Percentiles rank a stretch among this genome's conserved stretches.
These are phyloP conservation scores for Bruguiera hainesii DNA, from an alignment of 441 rosid genomes.

Conservation along the genomic window DNA sequence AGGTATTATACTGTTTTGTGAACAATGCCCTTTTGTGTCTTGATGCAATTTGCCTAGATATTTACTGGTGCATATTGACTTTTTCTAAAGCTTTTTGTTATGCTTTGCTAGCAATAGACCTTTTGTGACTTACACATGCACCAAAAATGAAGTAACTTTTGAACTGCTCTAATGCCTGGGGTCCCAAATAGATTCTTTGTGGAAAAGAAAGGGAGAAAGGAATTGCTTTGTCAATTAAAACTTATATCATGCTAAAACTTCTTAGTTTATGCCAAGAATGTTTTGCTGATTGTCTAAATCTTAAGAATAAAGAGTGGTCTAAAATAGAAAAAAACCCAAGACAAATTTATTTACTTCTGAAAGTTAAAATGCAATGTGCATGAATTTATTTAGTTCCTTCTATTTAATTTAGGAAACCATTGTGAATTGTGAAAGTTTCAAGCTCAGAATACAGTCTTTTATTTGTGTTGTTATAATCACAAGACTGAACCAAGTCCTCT, in stretches of 20 bases:
- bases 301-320: not conserved
- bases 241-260: not conserved
- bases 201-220: not conserved
- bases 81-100: constrained; percentile 1
- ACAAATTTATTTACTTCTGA: no score
- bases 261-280: not conserved
- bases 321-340: not conserved
- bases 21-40: not conserved
- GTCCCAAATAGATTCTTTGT: not conserved
- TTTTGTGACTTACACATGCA: not conserved
- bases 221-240: constrained; percentile 1
- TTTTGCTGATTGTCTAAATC: not conserved
- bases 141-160: not conserved
- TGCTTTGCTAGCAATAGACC: not conserved
- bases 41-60: not conserved
- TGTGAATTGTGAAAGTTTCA: no score
- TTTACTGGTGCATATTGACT: not conserved
- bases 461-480: no score
- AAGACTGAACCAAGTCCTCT: no score
- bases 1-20: constrained; percentile 41
- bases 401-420: no score
- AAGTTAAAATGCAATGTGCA: no score
- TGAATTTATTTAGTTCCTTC: no score
- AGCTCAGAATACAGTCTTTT: no score
- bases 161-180: not conserved